Evolutionary conservation across 2,329 filamentous ascomycete species (phyloP), one percentile per base, ranked within the genome.

Genomic region (Fusarium paranaense): DNA sequence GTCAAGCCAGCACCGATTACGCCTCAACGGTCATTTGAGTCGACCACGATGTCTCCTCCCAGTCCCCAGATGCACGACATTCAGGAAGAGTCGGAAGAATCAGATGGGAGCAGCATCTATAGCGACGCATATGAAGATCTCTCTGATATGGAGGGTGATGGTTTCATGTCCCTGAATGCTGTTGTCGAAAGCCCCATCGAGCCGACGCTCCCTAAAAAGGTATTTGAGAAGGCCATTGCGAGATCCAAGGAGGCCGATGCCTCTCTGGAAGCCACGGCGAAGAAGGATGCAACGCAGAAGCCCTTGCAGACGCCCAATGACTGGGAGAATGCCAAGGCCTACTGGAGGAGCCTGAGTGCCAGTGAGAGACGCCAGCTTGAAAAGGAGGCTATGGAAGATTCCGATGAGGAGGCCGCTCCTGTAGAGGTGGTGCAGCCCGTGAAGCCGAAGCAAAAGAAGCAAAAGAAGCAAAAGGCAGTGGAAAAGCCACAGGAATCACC

Each of bases 51-150:
- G 3, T 52, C 64, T 22, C 73, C 65, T 27, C 70, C 71, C 18
- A 75, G 69, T 25, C 71, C 78, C 6, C 71, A 73, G 11, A 83
- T 84, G 76, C 78, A 81, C 42, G 79, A 83, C 42, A 84, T 82
- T 16, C 73, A 76, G 58, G 81, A 83, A 62, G 82, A 82, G n/a
- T 80, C 85, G 2, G 85, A 88, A n/a, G 84, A 81, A 6, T 80
- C 80, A 3, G 89, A 91, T 64, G 83, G 83, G 16, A 85, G 84
- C 59, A 92, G 89, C 70, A 87, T 94, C 27, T 95, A 94, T 79
- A 94, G 92, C 73, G 94, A 95, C 81, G 93, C 93, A 1, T 92
- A 92, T 63, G 94, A 95, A 81, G 92, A 95, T 69, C 84, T 93
- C 0, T 90, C 89, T 0, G 91, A 94, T 16, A 78, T 87, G 5